Percentiles rank a stretch among this genome's conserved stretches.
Evolutionary conservation across 1,284 basidiomycete species (phyloP).

Genomic region (Cryptococcus hybrid): DNA sequence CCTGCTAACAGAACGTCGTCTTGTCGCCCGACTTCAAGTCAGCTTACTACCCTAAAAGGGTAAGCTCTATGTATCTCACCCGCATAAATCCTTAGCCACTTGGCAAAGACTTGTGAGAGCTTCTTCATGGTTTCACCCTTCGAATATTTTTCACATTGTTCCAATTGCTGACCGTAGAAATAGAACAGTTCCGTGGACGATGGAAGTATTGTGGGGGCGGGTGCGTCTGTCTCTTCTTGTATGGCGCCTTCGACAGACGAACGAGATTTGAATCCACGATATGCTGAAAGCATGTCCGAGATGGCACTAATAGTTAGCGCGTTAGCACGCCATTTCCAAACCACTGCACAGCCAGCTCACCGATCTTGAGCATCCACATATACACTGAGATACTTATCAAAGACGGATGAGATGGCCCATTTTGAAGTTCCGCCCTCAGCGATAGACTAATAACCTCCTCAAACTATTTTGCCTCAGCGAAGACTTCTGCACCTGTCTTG

Average conservation of each 20-base stretch:
- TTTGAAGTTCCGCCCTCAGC: slow-evolving; percentile 13
- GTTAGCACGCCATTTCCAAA: not conserved
- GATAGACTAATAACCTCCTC: slow-evolving; percentile 41
- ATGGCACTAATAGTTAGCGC: slow-evolving; percentile 23
- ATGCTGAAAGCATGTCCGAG: slow-evolving; percentile 61
- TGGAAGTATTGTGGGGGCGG: slow-evolving; percentile 71
- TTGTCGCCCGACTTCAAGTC: slow-evolving; percentile 34
- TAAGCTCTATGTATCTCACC: slow-evolving; percentile 54
- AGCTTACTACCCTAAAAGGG: too few species aligned
- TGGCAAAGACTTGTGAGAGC: slow-evolving; percentile 74
- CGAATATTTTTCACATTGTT: slow-evolving; percentile 81
- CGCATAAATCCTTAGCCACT: slow-evolving; percentile 92
- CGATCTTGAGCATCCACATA: slow-evolving; percentile 97
- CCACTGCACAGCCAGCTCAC: slow-evolving; percentile 38
- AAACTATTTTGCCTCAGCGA: slow-evolving; percentile 31
- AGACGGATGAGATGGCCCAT: slow-evolving; percentile 76
- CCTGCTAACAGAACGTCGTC: slow-evolving; percentile 79
- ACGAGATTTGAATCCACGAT: slow-evolving; percentile 65
- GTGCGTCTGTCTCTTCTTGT: slow-evolving; percentile 53
- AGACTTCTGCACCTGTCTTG: not conserved
- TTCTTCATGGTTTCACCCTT: slow-evolving; percentile 77
- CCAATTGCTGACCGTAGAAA: slow-evolving; percentile 92
- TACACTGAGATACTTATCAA: slow-evolving; percentile 86
- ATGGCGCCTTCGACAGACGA: slow-evolving; percentile 65
- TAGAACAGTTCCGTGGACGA: slow-evolving; percentile 97